Evolutionary conservation across 1,139 yeast genomes (phyloP).

Genomic region (Geotrichum histeridarum): DNA sequence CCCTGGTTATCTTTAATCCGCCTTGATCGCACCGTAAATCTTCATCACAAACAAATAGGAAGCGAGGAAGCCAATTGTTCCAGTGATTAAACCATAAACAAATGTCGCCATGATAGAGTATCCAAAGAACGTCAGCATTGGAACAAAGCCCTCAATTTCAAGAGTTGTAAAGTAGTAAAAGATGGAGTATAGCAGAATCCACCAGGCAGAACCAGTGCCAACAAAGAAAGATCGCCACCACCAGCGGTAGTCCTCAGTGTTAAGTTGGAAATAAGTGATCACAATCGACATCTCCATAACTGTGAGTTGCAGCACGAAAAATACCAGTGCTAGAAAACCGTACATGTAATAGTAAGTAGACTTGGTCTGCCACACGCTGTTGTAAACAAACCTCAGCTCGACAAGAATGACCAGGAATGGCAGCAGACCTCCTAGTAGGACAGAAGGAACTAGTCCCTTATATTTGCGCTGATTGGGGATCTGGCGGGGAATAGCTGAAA

Average conservation of each 20-base stretch:
- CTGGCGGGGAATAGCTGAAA: slow-evolving; percentile 35
- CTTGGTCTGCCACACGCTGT: slow-evolving; percentile 75
- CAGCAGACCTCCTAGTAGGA: slow-evolving; percentile 53
- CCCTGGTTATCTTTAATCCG: slow-evolving; percentile 41
- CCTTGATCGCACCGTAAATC: slow-evolving; percentile 55
- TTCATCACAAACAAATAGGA: slow-evolving; percentile 56
- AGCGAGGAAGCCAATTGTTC: slow-evolving; percentile 65
- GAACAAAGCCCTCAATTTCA: slow-evolving; percentile 52
- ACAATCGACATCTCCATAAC: slow-evolving; percentile 72
- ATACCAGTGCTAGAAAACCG: slow-evolving; percentile 66
- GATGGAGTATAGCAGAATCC: slow-evolving; percentile 61
- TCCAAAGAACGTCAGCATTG: slow-evolving; percentile 61
- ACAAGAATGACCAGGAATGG: slow-evolving; percentile 81
- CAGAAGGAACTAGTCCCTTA: slow-evolving; percentile 30
- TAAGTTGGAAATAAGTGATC: slow-evolving; percentile 59
- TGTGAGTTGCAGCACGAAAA: slow-evolving; percentile 54
- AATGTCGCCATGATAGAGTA: slow-evolving; percentile 64
- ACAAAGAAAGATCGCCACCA: slow-evolving; percentile 77
- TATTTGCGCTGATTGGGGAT: slow-evolving; percentile 43
- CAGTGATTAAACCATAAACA: slow-evolving; percentile 65
- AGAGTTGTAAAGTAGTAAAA: slow-evolving; percentile 51
- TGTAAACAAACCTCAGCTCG: slow-evolving; percentile 67
- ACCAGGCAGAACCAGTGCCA: slow-evolving; percentile 68
- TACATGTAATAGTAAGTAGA: slow-evolving; percentile 75
- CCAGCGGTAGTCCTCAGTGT: slow-evolving; percentile 65